phyloP scores from a whole-genome alignment of 1,284 basidiomycete genomes.

The Trichosporon ovoides region DNA sequence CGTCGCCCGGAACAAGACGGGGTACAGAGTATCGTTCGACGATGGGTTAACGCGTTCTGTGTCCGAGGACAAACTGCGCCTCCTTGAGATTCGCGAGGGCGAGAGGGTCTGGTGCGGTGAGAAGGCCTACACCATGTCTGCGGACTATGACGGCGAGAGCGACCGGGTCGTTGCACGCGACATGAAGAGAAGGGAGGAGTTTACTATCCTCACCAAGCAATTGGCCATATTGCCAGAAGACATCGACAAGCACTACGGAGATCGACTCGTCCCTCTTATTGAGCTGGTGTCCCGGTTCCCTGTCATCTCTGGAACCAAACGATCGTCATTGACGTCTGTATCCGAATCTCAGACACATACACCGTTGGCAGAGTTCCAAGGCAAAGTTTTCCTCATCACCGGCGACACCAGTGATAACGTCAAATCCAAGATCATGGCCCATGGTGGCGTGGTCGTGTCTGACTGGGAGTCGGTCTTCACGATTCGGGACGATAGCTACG shows the following conservation, averaged over 20 bases:
- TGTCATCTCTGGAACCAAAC: neutral
- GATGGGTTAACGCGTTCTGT: conserved; percentile 2
- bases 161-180: neutral
- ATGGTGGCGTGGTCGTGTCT: conserved; percentile 60
- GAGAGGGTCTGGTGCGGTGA: conserved; percentile 11
- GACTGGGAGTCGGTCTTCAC: conserved; percentile 63
- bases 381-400: conserved; percentile 22
- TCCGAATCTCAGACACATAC: neutral
- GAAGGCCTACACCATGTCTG: neutral
- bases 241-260: conserved; percentile 8
- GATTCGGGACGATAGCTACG: conserved; percentile 5
- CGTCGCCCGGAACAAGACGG: conserved; percentile 4
- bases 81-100: conserved; percentile 13
- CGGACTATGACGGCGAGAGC: conserved; percentile 6
- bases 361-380: conserved; percentile 3
- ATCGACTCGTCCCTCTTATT: conserved; percentile 7
- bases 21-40: conserved; percentile 14
- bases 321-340: neutral
- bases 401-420: conserved; percentile 24
- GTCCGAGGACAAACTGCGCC: conserved; percentile 7
- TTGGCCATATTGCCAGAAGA: conserved; percentile 6
- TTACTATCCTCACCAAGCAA: neutral
- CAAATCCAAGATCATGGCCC: conserved; percentile 52
- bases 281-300: neutral
- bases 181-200: neutral